Evolutionary conservation across 345 rosid genomes (phyloP), one percentile per base, ranked within the genome.

Genomic region (Citrus sp.): DNA sequence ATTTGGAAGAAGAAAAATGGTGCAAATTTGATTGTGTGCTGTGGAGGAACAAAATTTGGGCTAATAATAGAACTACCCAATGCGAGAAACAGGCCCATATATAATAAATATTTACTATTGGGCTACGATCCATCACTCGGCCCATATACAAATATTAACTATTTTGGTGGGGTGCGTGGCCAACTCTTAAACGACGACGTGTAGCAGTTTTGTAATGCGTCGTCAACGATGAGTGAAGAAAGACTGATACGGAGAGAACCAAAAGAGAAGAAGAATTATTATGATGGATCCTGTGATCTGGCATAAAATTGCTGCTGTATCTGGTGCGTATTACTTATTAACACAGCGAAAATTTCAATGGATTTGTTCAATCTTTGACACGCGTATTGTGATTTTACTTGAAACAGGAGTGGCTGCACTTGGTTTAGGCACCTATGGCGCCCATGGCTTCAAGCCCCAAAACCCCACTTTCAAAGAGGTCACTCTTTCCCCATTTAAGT

Each of bases 271-370:
- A 51, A 24, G 59, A 78, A 51, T 14, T 27, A 91, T 95, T n/a
- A 93, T 95, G 98, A 93, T 95, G 99, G 77, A 90, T 83, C 90
- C 92, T 84, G 56, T 55, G 58, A 74, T 85, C 8, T 93, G 98
- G 99, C 99, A 92, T 90, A 95, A 92, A 83, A 86, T 95, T 59
- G 97, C 98, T 49, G 98, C 94, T 21, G 42, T 94, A 67, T 94
- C 98, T 12, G 98, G 99, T 92, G 72, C 1, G 51, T 13, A 12
- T 46, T 12, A 13, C 18, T 13, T 1, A 1, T 60, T 76, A 61
- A 38, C 42, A 46, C 60, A 37, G 9, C 10, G 2, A 9, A 21
- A 18, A 4, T 38, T 54, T 9, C 2, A 35, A 40, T 14, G 67
- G 28, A 63, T 51, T 42, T 35, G n/a, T 19, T 51, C 60, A 22